A percentile compares a stretch with the other conserved stretches of the same genome.
phyloP scores from a whole-genome alignment of 228 moss, liverwort and hornwort genomes.

The Sphagnum magellanicum region DNA sequence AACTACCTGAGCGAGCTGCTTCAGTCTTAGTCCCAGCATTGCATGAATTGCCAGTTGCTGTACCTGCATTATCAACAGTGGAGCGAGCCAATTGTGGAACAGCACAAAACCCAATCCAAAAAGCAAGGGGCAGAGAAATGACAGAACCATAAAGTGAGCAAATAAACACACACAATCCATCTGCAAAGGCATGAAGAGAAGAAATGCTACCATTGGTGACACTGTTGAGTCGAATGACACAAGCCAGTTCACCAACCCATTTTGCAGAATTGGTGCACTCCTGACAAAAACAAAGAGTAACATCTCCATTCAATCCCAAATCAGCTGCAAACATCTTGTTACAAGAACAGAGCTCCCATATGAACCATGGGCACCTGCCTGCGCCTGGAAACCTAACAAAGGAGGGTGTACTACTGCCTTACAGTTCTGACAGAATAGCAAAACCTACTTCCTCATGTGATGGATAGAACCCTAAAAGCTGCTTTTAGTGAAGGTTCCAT shows the following conservation, averaged over 20 bases:
- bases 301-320: background rate
- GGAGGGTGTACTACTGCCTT: no score
- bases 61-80: constrained; percentile 38
- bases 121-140: background rate
- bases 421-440: no score
- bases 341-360: background rate
- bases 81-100: background rate
- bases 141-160: no score
- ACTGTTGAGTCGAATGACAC: constrained; percentile 92
- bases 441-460: no score
- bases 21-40: constrained; percentile 70
- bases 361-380: background rate
- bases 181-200: background rate
- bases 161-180: background rate
- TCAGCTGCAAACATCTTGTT: background rate
- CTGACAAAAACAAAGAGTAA: constrained; percentile 27
- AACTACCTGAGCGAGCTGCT: constrained; percentile 78
- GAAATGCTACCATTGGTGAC: constrained; percentile 54
- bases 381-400: no score
- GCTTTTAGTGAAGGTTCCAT: no score
- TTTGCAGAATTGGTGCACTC: constrained; percentile 46
- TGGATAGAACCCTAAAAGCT: no score
- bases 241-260: constrained; percentile 73
- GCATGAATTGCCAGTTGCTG: constrained; percentile 88
- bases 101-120: background rate